phyloP scores from a whole-genome alignment of 192 early-diverging fungal genomes.

The Martensiomyces pterosporus region DNA sequence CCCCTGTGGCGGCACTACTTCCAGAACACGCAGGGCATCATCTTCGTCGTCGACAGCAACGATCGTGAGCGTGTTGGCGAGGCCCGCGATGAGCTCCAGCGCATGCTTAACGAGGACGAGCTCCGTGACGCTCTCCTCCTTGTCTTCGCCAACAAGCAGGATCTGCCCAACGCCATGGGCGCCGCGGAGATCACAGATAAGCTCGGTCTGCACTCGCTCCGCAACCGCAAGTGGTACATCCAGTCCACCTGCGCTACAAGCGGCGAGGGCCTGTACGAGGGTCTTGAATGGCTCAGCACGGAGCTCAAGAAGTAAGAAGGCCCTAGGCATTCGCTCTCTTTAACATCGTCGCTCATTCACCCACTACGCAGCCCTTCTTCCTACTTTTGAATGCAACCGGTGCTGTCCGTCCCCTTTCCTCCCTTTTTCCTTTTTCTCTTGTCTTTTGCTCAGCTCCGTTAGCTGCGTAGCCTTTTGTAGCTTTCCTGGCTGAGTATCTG shows the following conservation, averaged over 20 bases:
- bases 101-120: conserved; percentile 95
- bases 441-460: too few species aligned
- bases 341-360: too few species aligned
- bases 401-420: too few species aligned
- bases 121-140: conserved; percentile 85
- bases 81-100: conserved; percentile 90
- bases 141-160: conserved; percentile 99
- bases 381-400: too few species aligned
- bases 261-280: conserved; percentile 97
- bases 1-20: conserved; percentile 98
- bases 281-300: conserved; percentile 88
- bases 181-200: conserved; percentile 91
- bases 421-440: too few species aligned
- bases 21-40: conserved; percentile 95
- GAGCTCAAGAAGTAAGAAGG: conserved; percentile 31
- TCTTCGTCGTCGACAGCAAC: conserved; percentile 96
- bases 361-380: too few species aligned
- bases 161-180: conserved; percentile 94
- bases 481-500: too few species aligned
- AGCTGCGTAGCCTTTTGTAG: too few species aligned
- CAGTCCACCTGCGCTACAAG: conserved; percentile 88
- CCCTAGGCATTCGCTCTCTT: not conserved
- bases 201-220: conserved; percentile 80
- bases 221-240: conserved; percentile 88
- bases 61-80: conserved; percentile 92